phyloP scores from a whole-genome alignment of 169 alveolate species.

The Theileria luwenshuni region DNA sequence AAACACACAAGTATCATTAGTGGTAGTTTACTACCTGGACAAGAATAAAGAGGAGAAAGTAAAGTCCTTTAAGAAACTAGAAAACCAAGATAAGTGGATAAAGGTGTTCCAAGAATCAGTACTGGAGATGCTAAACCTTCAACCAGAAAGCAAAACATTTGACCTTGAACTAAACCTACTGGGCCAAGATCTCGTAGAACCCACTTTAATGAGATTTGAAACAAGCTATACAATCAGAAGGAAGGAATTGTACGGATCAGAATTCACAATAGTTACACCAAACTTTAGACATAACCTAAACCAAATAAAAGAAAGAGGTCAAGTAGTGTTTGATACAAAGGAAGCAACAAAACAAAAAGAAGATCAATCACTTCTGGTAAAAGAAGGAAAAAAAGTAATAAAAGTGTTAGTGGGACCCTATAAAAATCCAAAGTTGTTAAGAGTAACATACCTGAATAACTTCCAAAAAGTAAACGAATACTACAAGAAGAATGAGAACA shows the following conservation, averaged over 20 bases:
- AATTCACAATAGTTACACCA: slow-evolving; percentile 2
- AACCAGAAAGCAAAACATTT: background rate
- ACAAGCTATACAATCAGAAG: background rate
- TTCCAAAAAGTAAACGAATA: background rate
- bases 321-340: background rate
- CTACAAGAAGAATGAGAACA: slow-evolving; percentile 11
- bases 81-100: background rate
- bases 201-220: background rate
- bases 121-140: background rate
- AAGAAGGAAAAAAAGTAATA: background rate
- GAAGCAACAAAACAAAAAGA: background rate
- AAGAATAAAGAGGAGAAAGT: background rate
- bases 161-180: background rate
- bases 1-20: background rate
- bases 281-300: too few relatives aligned
- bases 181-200: background rate
- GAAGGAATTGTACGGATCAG: slow-evolving; percentile 4
- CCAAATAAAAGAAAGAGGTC: background rate
- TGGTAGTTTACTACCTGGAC: background rate
- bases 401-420: background rate
- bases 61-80: background rate
- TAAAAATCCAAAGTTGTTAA: background rate
- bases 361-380: background rate
- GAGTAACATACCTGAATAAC: slow-evolving; percentile 3
- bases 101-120: background rate